Percentiles rank a stretch among this genome's conserved stretches.
phyloP scores from a whole-genome alignment of 1,284 basidiomycete species.

The Malassezia restricta region DNA sequence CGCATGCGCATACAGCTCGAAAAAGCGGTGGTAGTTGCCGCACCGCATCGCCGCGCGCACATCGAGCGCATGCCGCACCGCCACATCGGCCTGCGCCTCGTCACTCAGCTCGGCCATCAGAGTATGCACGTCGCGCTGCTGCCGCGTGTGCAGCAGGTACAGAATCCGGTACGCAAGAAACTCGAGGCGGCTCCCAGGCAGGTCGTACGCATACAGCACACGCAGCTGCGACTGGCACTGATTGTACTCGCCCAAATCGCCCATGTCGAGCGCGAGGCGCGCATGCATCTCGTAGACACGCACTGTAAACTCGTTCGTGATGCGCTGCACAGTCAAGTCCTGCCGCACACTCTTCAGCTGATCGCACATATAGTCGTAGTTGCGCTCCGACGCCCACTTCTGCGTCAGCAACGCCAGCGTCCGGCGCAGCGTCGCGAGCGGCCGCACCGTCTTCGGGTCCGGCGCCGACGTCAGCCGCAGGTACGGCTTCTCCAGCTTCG shows the following conservation, averaged over 20 bases:
- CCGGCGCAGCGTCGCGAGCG: slow-evolving; percentile 67
- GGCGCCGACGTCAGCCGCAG: slow-evolving; percentile 89
- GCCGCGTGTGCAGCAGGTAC: slow-evolving; percentile 84
- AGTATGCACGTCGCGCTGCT: slow-evolving; percentile 90
- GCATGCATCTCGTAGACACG: slow-evolving; percentile 97
- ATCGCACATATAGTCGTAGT: slow-evolving; percentile 88
- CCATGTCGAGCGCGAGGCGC: slow-evolving; percentile 88
- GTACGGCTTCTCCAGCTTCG: slow-evolving; percentile 87
- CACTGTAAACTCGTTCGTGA: slow-evolving; percentile 96
- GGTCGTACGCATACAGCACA: slow-evolving; percentile 78
- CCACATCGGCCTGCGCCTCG: slow-evolving; percentile 65
- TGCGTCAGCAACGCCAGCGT: slow-evolving; percentile 77
- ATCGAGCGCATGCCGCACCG: slow-evolving; percentile 74
- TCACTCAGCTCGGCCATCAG: slow-evolving; percentile 89
- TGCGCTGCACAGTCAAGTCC: slow-evolving; percentile 96
- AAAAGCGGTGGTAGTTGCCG: slow-evolving; percentile 87
- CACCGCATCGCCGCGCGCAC: slow-evolving; percentile 78
- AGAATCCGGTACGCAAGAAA: slow-evolving; percentile 96
- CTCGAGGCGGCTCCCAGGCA: slow-evolving; percentile 80
- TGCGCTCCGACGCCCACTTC: slow-evolving; percentile 70
- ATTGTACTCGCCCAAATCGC: slow-evolving; percentile 97
- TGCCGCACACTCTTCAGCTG: slow-evolving; percentile 97
- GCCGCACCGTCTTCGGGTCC: slow-evolving; percentile 83
- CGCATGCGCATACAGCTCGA: slow-evolving; percentile 67
- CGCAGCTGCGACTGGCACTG: slow-evolving; percentile 88